Base-by-base conservation (phyloP, 2,329 filamentous ascomycete species). In the Volutella citrinella region DNA sequence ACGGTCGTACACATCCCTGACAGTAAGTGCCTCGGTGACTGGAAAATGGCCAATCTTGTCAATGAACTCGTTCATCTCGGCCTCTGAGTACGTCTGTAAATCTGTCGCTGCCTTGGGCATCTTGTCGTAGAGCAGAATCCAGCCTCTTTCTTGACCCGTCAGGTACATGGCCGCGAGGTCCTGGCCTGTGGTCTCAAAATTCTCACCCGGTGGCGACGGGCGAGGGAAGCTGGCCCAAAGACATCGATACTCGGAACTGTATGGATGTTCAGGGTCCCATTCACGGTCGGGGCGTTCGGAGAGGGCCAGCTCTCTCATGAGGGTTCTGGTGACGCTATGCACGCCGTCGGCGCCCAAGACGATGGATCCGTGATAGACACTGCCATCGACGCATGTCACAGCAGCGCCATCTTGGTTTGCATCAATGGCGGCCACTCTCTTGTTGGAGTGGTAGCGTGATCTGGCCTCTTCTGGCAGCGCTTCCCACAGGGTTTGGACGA, bases 81-180 rank as follows among this genome's bases (percentile, higher is more conserved):
- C 17, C 5, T 41, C 24, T 5, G 19, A 23, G 19, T 43, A 43
- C 7, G 17, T 13, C 4, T 12, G 10, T 6, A 28, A 19, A n/a
- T 28, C 19, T 4, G 11, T 27, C 5, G 40, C 35, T 3, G 37
- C 21, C 21, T 33, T 11, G 7, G 17, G 24, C 5, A 63, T 40
- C 29, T 49, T 54, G 32, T 64, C 51, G 27, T 60, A 65, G 1
- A 61, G 30, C 19, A 61, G 57, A 6, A 63, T 43, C 54, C 57
- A 61, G 3, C 43, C 45, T 5, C 51, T 44, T 0, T 61, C 51
- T 7, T 37, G 34, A 6, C 57, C 56, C 5, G 46, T 48, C 7
- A 64, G 35, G 23, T 52, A 49, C 52, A 60, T 56, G 21, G 51
- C 33, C 0, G 60, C 52, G 4, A 25, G 30, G 10, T 46, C 42